phyloP scores from a whole-genome alignment of 139 green algal genomes.

The Picocystis salinarum region DNA sequence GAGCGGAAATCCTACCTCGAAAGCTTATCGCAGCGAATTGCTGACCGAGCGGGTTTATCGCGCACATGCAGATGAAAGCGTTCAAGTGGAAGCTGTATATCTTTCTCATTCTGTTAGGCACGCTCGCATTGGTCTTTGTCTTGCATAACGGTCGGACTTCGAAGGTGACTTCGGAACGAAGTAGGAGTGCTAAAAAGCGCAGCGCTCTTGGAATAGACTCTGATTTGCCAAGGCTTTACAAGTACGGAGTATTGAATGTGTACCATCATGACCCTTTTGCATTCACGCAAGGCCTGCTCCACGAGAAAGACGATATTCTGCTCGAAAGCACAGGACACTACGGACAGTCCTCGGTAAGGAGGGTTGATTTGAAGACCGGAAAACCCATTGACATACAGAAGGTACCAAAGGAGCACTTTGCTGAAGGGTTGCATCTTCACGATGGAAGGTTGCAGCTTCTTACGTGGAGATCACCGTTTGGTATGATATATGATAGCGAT shows the following conservation, averaged over 20 bases:
- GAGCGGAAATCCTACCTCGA: too few species aligned
- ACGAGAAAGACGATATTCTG: slow-evolving; percentile 10
- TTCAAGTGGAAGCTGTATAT: too few species aligned
- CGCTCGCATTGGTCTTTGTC: too few species aligned
- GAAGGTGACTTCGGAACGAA: too few species aligned
- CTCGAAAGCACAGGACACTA: slow-evolving; percentile 54
- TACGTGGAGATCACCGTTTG: not conserved
- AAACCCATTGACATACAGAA: slow-evolving; percentile 8
- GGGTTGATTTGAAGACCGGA: slow-evolving; percentile 40
- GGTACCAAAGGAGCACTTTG: slow-evolving; percentile 31
- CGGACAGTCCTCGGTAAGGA: slow-evolving; percentile 37
- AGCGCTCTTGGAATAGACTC: too few species aligned
- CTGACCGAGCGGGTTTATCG: too few species aligned
- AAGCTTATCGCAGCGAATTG: too few species aligned
- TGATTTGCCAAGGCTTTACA: slow-evolving; percentile 18
- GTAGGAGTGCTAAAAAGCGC: too few species aligned
- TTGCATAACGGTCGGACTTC: too few species aligned
- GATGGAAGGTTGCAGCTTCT: not conserved
- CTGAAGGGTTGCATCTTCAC: slow-evolving; percentile 40
- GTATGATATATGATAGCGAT: too few species aligned
- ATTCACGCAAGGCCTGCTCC: slow-evolving; percentile 59
- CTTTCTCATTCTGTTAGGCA: too few species aligned
- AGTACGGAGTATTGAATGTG: slow-evolving; percentile 32
- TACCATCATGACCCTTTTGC: slow-evolving; percentile 47
- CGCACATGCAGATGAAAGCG: too few species aligned